These are phyloP conservation scores for Apostasia shenzhenica DNA, from an alignment of 106 monocot genomes.

Conservation along the genomic window DNA sequence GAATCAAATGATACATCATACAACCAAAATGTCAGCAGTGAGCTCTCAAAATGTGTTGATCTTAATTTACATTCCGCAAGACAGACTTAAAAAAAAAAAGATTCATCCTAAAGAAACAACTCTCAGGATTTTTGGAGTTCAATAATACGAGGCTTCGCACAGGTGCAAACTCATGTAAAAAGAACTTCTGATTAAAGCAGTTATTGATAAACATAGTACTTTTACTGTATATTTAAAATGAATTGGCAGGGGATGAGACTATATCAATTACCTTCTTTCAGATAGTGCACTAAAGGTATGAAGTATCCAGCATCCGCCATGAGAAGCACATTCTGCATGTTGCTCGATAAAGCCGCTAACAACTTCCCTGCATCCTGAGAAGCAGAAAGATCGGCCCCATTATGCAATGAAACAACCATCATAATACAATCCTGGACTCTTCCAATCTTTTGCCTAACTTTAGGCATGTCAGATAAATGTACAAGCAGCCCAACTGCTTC, in stretches of 20 bases:
- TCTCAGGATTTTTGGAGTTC: too few relatives aligned
- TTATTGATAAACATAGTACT: too few relatives aligned
- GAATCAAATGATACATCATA: too few relatives aligned
- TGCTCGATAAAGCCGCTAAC: constrained; percentile 44
- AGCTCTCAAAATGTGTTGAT: too few relatives aligned
- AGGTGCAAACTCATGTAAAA: too few relatives aligned
- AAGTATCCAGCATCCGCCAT: constrained; percentile 92
- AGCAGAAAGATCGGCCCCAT: constrained; percentile 41
- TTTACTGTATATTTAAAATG: constrained; percentile 7
- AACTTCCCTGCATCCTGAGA: constrained; percentile 50
- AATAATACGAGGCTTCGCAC: too few relatives aligned
- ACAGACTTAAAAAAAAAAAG: too few relatives aligned
- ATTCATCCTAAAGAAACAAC: too few relatives aligned
- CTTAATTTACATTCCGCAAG: too few relatives aligned
- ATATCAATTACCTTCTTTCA: constrained; percentile 61
- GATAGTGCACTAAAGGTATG: constrained; percentile 41
- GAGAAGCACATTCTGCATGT: constrained; percentile 80
- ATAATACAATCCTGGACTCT: constrained; percentile 71
- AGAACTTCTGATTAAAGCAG: too few relatives aligned
- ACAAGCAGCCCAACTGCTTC: constrained; percentile 65
- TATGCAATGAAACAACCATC: constrained; percentile 61
- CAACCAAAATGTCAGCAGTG: too few relatives aligned
- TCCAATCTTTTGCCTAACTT: constrained; percentile 68
- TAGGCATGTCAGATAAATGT: constrained; percentile 26
- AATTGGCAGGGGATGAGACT: too few relatives aligned